Evolutionary conservation across 345 rosid species (phyloP).

Genomic region (Murraya koenigii): DNA sequence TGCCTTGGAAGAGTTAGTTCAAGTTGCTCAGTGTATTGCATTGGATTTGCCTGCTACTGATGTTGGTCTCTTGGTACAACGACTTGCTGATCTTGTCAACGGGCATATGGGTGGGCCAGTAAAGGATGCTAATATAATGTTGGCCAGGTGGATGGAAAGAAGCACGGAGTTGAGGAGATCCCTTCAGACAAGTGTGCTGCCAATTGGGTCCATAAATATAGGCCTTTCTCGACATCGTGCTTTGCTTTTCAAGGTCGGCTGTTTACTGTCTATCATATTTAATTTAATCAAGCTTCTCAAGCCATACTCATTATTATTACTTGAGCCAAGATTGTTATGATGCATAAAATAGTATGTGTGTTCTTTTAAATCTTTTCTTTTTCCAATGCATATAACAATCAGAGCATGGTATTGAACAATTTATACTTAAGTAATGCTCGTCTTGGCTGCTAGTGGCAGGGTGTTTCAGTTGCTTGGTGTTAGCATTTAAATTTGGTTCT

Average conservation of each 20-base stretch:
- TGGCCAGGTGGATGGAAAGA: conserved; percentile 86
- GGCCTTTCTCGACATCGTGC: conserved; percentile 97
- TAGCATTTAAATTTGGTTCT: no score
- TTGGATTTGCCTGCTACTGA: conserved; percentile 67
- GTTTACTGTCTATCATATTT: not conserved
- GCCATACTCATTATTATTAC: not conserved
- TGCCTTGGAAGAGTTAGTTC: conserved; percentile 75
- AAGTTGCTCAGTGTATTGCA: conserved; percentile 75
- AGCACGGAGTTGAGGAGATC: conserved; percentile 77
- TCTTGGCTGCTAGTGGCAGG: no score
- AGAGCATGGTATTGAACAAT: no score
- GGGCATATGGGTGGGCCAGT: conserved; percentile 97
- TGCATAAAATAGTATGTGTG: not conserved
- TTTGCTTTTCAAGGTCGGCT: conserved; percentile 91
- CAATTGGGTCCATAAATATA: conserved; percentile 81
- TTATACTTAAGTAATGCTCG: no score
- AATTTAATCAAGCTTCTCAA: not conserved
- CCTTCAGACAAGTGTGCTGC: conserved; percentile 73
- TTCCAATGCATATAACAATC: not conserved
- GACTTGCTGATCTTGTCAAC: conserved; percentile 92
- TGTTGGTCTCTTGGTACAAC: conserved; percentile 66
- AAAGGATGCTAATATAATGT: conserved; percentile 80
- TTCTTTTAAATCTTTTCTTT: not conserved
- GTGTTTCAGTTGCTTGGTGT: no score
- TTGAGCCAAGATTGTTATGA: not conserved